Base-by-base conservation (phyloP, 2,329 filamentous ascomycete genomes). In the Apiospora pterosperma region DNA sequence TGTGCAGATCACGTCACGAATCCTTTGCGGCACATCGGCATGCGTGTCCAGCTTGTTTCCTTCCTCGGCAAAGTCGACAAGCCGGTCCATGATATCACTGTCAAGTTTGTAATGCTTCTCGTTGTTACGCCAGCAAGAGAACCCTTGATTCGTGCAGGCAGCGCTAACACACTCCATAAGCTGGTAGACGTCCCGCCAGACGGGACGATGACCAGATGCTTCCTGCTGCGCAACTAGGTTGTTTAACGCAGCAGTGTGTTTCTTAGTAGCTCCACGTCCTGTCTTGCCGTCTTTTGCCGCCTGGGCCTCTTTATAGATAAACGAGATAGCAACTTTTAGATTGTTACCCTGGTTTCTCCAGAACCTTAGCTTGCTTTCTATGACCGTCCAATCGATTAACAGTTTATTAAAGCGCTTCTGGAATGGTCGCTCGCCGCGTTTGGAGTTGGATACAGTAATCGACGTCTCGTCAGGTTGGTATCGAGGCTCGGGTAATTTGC, bases 251-350 rank as follows among this genome's bases (percentile, higher is more conserved):
- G 63, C 59, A 61, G 41, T 21, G 25, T 61, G 38, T 52, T 55
- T 63, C 62, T 63, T 64, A 21, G 42, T 64, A 31, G 58, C 63
- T 48, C 63, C 58, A 61, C 55, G 63, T 42, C 63, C 63, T 55
- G 58, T 52, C 59, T 64, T 64, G 21, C 31, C 41, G n/a, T 44
- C 36, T 36, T 52, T 52, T 52, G 58, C 21, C 38, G 21, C 21
- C 42, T 64, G 31, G 34, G 23, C 36, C 55, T 63, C 62, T n/a
- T 63, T 63, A 48, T 59, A 60, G 39, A 63, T 59, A 12, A 59
- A 59, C 34, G 34, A 36, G 25, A 59, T 59, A 14, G 55, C 34
- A 21, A 59, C 55, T 36, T 21, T 59, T n/a, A 59, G 34, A 36
- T 59, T 59, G 31, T 59, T 36, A 11, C 55, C 34, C 34, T 34